Conservation (phyloP, 2,329 filamentous ascomycete genomes). For the Parafenestella ontariensis region DNA sequence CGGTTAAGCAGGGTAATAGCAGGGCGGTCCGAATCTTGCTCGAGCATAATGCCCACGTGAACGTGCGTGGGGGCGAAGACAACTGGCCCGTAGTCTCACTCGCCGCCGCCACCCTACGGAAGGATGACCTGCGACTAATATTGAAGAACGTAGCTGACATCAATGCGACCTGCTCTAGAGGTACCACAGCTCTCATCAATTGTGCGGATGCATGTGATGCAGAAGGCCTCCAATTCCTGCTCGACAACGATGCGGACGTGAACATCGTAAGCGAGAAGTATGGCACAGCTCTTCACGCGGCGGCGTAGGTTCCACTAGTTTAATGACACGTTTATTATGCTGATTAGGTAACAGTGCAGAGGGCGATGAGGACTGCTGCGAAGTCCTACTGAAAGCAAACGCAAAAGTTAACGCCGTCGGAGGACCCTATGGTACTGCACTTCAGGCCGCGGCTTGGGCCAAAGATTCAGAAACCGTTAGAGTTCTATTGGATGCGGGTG, state of each 20-base stretch:
- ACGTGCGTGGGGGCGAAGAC: constrained; percentile 27
- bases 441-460: constrained; percentile 23
- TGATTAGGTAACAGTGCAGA: constrained; percentile 5
- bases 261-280: constrained; percentile 18
- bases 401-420: constrained; percentile 26
- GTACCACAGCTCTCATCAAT: constrained; percentile 30
- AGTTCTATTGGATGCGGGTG: constrained; percentile 20
- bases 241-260: constrained; percentile 23
- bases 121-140: constrained; percentile 21
- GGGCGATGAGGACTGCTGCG: constrained; percentile 21
- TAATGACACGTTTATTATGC: not conserved
- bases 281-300: constrained; percentile 30
- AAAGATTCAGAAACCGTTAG: constrained; percentile 22
- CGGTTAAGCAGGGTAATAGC: constrained; percentile 20
- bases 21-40: constrained; percentile 19
- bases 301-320: constrained; percentile 15
- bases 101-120: constrained; percentile 19
- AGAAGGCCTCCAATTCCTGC: constrained; percentile 22
- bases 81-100: constrained; percentile 25
- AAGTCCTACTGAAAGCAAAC: constrained; percentile 24
- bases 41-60: constrained; percentile 27
- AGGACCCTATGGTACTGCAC: constrained; percentile 22
- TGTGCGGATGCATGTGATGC: constrained; percentile 20
- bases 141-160: constrained; percentile 28
- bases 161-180: constrained; percentile 23